phyloP scores from a whole-genome alignment of 2,329 filamentous ascomycete species.

The Botryotinia calthae region DNA sequence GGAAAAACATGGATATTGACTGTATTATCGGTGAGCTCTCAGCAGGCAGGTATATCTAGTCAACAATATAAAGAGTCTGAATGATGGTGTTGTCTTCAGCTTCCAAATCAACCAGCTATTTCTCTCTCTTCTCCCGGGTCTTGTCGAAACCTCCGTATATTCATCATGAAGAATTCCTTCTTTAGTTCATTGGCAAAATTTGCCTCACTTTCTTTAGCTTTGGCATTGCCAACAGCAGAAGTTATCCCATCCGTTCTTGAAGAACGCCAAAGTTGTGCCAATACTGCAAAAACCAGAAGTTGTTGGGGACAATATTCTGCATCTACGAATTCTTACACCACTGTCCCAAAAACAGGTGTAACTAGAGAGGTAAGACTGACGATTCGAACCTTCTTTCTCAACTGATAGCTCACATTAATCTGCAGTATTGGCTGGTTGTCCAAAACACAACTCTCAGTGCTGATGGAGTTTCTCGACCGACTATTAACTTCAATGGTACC shows the following conservation, averaged over 20 bases:
- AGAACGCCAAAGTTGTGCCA: slow-evolving; percentile 31
- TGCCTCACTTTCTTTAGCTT: slow-evolving; percentile 25
- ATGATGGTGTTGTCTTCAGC: not conserved
- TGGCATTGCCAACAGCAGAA: slow-evolving; percentile 28
- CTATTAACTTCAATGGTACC: slow-evolving; percentile 45
- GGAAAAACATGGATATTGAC: not conserved
- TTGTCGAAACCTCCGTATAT: not conserved
- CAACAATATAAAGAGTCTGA: not conserved
- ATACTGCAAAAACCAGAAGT: slow-evolving; percentile 34
- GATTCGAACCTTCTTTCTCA: no score
- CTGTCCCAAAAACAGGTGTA: slow-evolving; percentile 39
- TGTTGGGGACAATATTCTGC: slow-evolving; percentile 39
- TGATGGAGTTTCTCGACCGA: slow-evolving; percentile 49
- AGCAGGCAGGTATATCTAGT: not conserved
- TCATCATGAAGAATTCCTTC: slow-evolving; percentile 32
- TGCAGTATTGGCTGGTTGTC: slow-evolving; percentile 32
- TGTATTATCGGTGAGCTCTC: not conserved
- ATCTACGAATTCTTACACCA: slow-evolving; percentile 35
- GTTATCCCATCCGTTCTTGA: slow-evolving; percentile 17
- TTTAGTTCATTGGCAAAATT: slow-evolving; percentile 27
- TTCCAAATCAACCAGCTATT: not conserved
- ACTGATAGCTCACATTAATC: not conserved
- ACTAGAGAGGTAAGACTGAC: slow-evolving; percentile 32
- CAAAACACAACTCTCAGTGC: slow-evolving; percentile 36
- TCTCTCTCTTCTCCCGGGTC: not conserved